Base-by-base conservation (phyloP, 345 rosid genomes). In the Aquilaria malaccensis region DNA sequence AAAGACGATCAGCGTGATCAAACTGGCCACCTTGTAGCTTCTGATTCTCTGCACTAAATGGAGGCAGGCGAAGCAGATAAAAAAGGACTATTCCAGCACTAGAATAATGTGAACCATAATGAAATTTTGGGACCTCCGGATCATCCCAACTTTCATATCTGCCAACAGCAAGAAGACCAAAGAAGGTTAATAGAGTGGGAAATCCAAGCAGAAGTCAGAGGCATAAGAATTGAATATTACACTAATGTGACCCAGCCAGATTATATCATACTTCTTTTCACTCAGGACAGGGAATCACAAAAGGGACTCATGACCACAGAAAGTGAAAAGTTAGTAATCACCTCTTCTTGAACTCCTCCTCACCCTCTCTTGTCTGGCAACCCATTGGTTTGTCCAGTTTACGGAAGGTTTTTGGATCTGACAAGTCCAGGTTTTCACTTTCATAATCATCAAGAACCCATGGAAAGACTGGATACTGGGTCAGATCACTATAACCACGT, bases 101-200 rank as follows among this genome's bases (percentile, higher is more conserved):
- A 51, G 97, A 91, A 79, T 91, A 91, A 77, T 91, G 97, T 81
- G 96, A 88, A 54, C 97, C 97, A 52, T 91, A 91, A 81, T 91
- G 97, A 65, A 91, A 91, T 65, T 91, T 91, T 13, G 97, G 97
- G 68, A 91, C 94, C 75, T 88, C 96, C 3, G 96, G 97, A 73
- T 91, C 97, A 83, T 91, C 97, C 96, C 96, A 91, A 76, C 94
- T 84, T 71, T 88, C 91, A 62, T 82, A 88, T 75, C 97, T 91
- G 84, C 5, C 65, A 71, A 73, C 11, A 33, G 52, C 52, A 59
- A 55, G 59, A 15, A 56, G 37, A 62, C 41, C 57, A 22, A 10
- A 13, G 37, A 67, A 54, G 55, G 30, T 32, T 33, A 30, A 30
- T n/a, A 22, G 43, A 4, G 30, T 11, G 4, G 43, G 43, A 5